A percentile compares a stretch with the other conserved stretches of the same genome.
Evolutionary conservation across 2,329 filamentous ascomycete species (phyloP).

Genomic region (Penicillium sp.): DNA sequence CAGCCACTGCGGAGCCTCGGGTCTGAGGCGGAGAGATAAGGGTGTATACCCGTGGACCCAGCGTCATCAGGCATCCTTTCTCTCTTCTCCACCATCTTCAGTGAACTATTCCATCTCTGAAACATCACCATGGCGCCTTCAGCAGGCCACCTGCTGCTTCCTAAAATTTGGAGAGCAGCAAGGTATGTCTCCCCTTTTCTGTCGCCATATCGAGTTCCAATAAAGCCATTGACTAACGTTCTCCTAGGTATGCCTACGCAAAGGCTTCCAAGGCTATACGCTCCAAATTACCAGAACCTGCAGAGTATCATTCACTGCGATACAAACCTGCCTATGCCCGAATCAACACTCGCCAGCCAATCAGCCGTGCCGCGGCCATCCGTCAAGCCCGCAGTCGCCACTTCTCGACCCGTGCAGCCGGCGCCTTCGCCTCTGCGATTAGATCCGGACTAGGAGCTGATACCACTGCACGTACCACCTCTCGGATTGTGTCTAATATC

Average conservation of each 20-base stretch:
- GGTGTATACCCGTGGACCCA: constrained; percentile 5
- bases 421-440: constrained; percentile 53
- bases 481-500: constrained; percentile 55
- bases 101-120: constrained; percentile 12
- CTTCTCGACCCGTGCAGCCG: constrained; percentile 56
- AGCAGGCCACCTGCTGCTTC: constrained; percentile 50
- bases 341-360: constrained; percentile 53
- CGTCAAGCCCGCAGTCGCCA: constrained; percentile 63
- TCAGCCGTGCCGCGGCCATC: constrained; percentile 61
- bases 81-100: constrained; percentile 15
- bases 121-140: constrained; percentile 46
- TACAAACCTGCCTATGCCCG: constrained; percentile 61
- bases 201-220: neutral
- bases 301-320: constrained; percentile 44
- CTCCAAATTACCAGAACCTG: constrained; percentile 42
- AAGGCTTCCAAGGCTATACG: constrained; percentile 46
- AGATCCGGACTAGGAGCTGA: constrained; percentile 45
- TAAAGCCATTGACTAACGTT: constrained; percentile 25
- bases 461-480: constrained; percentile 55
- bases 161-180: constrained; percentile 49
- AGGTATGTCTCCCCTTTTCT: constrained; percentile 36
- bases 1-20: constrained; percentile 15
- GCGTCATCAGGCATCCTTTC: constrained; percentile 30
- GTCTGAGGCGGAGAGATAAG: constrained; percentile 22
- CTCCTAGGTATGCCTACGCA: constrained; percentile 46